Conservation (phyloP, 1,139 yeast species). For the Wickerhamomyces sp. region DNA sequence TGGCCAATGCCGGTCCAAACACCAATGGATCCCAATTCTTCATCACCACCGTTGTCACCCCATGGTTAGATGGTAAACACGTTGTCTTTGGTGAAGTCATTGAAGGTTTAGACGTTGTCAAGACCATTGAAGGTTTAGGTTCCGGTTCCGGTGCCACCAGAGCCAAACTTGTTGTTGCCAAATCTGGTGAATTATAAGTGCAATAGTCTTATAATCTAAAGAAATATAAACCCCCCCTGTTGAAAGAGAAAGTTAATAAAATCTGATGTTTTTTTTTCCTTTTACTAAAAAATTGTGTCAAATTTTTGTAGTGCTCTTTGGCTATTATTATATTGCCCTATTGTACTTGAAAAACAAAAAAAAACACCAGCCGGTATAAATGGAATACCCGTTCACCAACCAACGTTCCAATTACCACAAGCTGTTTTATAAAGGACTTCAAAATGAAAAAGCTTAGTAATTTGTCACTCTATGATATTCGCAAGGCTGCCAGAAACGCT, state of each 20-base stretch:
- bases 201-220: neutral
- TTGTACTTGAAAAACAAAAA: too few relatives aligned
- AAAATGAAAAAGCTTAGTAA: conserved; percentile 10
- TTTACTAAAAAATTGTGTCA: neutral
- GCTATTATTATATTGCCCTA: too few relatives aligned
- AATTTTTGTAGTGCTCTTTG: neutral
- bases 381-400: too few relatives aligned
- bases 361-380: too few relatives aligned
- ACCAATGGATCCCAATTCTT: conserved; percentile 99
- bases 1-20: conserved; percentile 99
- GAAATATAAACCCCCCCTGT: too few relatives aligned
- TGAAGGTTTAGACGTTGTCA: conserved; percentile 87
- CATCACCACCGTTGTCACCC: conserved; percentile 92
- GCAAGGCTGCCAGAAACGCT: conserved; percentile 29
- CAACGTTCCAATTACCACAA: too few relatives aligned
- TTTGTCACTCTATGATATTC: conserved; percentile 30
- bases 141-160: conserved; percentile 79
- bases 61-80: conserved; percentile 99
- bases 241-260: neutral
- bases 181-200: conserved; percentile 75
- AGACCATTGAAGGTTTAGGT: conserved; percentile 86
- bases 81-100: conserved; percentile 97
- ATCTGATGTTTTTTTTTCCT: neutral
- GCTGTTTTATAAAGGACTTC: too few relatives aligned
- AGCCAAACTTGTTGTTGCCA: conserved; percentile 73